These are phyloP conservation scores for Geranium brycei DNA, from an alignment of 345 rosid genomes.

Conservation along the genomic window DNA sequence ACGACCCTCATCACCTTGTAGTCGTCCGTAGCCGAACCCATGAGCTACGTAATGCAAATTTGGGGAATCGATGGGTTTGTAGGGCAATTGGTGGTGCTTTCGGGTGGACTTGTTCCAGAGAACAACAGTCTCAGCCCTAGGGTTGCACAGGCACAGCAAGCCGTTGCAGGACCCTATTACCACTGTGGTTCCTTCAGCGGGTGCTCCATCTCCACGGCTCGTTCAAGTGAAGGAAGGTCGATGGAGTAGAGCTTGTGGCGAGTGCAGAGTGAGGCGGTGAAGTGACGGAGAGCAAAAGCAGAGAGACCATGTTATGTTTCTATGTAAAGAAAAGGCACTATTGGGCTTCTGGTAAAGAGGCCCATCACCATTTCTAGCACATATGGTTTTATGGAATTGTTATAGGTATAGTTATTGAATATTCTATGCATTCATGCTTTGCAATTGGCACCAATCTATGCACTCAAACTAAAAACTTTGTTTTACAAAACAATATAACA, in stretches of 20 bases:
- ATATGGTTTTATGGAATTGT: no score
- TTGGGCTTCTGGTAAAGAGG: no score
- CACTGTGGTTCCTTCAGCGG: slow-evolving; percentile 3
- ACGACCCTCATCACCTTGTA: not conserved
- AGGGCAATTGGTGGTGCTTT: not conserved
- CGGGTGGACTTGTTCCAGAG: not conserved
- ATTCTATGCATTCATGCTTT: no score
- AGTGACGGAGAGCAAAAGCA: no score
- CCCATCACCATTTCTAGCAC: no score
- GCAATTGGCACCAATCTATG: no score
- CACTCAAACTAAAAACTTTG: no score
- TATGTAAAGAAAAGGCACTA: no score
- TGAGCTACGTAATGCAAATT: not conserved
- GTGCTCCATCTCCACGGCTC: not conserved
- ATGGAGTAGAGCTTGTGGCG: not conserved
- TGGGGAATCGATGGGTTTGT: not conserved
- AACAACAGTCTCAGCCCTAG: not conserved
- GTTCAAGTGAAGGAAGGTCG: not conserved
- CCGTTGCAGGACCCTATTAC: not conserved
- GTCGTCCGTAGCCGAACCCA: not conserved
- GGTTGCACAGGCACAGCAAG: not conserved
- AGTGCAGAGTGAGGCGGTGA: no score
- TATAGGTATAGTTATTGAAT: no score
- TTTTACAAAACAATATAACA: no score
- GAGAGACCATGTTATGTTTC: no score